Percentiles rank a stretch among this genome's conserved stretches.
Conservation (phyloP, 306 rosid genomes). For the Vachellia pachyceras region DNA sequence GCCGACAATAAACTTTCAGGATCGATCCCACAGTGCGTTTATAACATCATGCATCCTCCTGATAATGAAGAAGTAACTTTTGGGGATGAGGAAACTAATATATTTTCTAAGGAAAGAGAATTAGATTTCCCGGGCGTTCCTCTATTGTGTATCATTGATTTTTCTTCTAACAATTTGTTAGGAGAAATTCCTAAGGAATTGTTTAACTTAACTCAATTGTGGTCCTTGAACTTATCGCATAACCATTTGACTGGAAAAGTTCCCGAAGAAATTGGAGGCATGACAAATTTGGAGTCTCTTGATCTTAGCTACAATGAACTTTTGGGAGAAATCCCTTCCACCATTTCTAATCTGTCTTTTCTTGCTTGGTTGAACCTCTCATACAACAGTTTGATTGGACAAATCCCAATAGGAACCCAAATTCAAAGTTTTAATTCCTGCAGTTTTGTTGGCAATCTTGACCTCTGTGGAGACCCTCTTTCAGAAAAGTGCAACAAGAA, state of each 20-base stretch:
- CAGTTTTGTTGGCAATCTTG: not conserved
- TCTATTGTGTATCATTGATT: not conserved
- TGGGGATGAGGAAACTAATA: not conserved
- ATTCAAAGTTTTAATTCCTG: not conserved
- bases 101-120: not conserved
- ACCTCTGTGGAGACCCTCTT: not conserved
- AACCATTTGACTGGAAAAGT: not conserved
- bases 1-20: not conserved
- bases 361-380: not conserved
- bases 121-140: fast-evolving
- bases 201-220: not conserved
- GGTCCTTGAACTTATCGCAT: not conserved
- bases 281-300: not conserved
- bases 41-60: not conserved
- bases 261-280: not conserved
- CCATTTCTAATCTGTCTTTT: not conserved
- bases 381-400: not conserved
- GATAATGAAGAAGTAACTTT: too few species aligned
- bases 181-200: not conserved
- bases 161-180: not conserved
- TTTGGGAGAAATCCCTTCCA: not conserved
- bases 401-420: not conserved
- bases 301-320: not conserved
- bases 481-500: not conserved
- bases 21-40: not conserved